These are phyloP conservation scores for Sordariomycetes sp. DNA, from an alignment of 2,329 filamentous ascomycete species.

Conservation along the genomic window DNA sequence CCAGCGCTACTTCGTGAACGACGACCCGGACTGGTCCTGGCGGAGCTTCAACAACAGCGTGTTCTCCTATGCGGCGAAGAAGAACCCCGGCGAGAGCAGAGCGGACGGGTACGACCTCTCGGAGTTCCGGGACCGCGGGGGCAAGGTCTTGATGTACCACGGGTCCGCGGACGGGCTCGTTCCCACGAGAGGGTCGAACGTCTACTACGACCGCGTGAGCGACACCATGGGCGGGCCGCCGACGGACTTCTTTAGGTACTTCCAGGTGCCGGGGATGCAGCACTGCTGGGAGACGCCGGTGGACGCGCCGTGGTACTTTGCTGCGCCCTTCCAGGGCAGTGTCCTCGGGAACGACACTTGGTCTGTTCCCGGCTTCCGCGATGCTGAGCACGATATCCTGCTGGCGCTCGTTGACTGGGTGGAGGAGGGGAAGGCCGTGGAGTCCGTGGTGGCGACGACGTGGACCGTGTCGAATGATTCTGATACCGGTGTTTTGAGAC, in stretches of 20 bases:
- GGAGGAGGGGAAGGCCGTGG: slow-evolving; percentile 18
- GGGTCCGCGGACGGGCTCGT: slow-evolving; percentile 26
- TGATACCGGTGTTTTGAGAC: slow-evolving; percentile 26
- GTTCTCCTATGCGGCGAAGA: slow-evolving; percentile 9
- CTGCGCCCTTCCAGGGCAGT: slow-evolving; percentile 15
- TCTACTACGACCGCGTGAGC: slow-evolving; percentile 20
- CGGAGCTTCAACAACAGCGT: slow-evolving; percentile 10
- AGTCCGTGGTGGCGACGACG: slow-evolving; percentile 22
- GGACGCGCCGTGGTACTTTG: slow-evolving; percentile 24
- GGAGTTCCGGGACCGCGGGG: slow-evolving; percentile 19
- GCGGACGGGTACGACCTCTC: slow-evolving; percentile 17
- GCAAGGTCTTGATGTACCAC: slow-evolving; percentile 31
- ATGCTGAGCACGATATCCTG: slow-evolving; percentile 22
- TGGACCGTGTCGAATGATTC: slow-evolving; percentile 15
- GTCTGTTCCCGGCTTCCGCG: slow-evolving; percentile 22
- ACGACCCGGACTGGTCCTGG: slow-evolving; percentile 18
- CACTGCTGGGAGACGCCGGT: slow-evolving; percentile 28
- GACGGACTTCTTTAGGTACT: slow-evolving; percentile 36
- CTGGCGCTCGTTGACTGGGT: slow-evolving; percentile 25
- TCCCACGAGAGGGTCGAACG: slow-evolving; percentile 16
- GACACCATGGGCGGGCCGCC: slow-evolving; percentile 21
- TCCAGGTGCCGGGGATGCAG: slow-evolving; percentile 37
- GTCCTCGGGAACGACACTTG: slow-evolving; percentile 13
- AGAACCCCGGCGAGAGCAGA: slow-evolving; percentile 12
- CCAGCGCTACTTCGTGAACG: slow-evolving; percentile 15